Evolutionary conservation across 2,329 filamentous ascomycete genomes (phyloP).

Genomic region (Venturiaceae sp.): DNA sequence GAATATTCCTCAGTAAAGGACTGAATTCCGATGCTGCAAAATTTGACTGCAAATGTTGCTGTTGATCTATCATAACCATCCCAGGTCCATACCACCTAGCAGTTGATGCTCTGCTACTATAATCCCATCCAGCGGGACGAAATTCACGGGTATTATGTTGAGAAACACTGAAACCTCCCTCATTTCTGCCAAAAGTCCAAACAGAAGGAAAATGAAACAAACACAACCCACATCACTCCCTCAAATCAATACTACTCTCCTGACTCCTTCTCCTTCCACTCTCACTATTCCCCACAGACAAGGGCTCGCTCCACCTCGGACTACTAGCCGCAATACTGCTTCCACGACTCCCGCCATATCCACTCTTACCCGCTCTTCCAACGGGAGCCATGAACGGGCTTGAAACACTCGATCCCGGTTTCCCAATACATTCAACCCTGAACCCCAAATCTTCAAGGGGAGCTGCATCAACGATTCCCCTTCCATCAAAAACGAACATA

Average conservation of each 20-base stretch:
- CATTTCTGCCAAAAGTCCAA: not conserved
- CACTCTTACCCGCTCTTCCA: not conserved
- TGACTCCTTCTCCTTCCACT: not conserved
- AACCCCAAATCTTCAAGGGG: conserved; percentile 24
- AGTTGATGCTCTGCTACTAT: not conserved
- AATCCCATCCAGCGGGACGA: not conserved
- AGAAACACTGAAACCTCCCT: not conserved
- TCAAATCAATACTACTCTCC: not conserved
- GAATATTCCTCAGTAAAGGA: not conserved
- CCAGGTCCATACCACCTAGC: not conserved
- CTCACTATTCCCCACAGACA: not conserved
- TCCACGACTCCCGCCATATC: not conserved
- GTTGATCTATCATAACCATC: not conserved
- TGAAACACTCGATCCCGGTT: conserved; percentile 11
- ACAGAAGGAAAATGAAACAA: not conserved
- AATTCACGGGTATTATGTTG: not conserved
- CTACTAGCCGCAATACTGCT: not conserved
- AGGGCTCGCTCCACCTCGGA: not conserved
- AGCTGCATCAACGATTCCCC: conserved; percentile 22
- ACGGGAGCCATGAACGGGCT: not conserved
- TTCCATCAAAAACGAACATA: conserved; percentile 25
- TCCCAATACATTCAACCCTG: conserved; percentile 24
- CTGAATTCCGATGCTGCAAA: not conserved
- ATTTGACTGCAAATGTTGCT: not conserved
- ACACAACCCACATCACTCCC: not conserved